phyloP scores from a whole-genome alignment of 1,284 basidiomycete genomes.

The Neolentinus lepideus region DNA sequence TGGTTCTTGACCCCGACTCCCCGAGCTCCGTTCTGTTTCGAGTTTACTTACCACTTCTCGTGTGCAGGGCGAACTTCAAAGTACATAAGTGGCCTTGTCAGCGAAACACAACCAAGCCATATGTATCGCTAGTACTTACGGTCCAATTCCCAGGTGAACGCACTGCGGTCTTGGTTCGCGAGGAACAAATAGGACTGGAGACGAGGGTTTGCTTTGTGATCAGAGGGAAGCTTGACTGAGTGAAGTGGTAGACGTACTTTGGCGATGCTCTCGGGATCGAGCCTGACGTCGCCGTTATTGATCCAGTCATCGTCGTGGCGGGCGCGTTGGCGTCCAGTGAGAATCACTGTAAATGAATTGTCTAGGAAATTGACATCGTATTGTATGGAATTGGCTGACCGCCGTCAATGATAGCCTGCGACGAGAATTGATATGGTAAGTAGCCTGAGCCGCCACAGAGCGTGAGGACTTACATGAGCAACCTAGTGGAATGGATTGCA shows the following conservation, averaged over 20 bases:
- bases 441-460: too few species aligned
- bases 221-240: neutral
- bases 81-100: neutral
- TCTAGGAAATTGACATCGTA: neutral
- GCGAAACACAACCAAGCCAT: too few species aligned
- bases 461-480: conserved; percentile 52
- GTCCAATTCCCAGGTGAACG: conserved; percentile 47
- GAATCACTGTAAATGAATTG: conserved; percentile 26
- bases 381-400: conserved; percentile 11
- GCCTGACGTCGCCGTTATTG: conserved; percentile 35
- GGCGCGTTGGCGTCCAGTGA: conserved; percentile 33
- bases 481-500: conserved; percentile 32
- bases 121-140: conserved; percentile 15
- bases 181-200: conserved; percentile 34
- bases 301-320: conserved; percentile 33
- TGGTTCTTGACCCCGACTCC: neutral
- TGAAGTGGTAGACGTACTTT: conserved; percentile 29
- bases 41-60: conserved; percentile 32
- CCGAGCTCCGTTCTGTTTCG: too few species aligned
- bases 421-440: neutral
- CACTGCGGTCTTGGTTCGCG: conserved; percentile 33
- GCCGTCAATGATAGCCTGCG: conserved; percentile 33
- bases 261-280: conserved; percentile 63
- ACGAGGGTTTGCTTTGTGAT: neutral
- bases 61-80: conserved; percentile 34